These are phyloP conservation scores for Clavariopsis aquatica DNA, from an alignment of 495 filamentous ascomycete species.

Conservation along the genomic window DNA sequence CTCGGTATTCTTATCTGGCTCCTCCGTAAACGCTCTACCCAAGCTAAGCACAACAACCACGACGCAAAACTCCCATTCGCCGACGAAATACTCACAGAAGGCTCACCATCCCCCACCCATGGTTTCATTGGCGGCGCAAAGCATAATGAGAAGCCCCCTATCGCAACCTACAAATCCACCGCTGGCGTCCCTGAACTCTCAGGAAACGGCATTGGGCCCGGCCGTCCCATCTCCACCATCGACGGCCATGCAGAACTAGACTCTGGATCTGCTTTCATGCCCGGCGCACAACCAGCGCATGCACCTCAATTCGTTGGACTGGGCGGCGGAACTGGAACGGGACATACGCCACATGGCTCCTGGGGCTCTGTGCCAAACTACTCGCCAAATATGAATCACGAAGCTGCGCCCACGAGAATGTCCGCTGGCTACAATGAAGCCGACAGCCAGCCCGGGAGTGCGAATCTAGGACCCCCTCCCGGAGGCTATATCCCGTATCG, in stretches of 20 bases:
- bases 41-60: not conserved
- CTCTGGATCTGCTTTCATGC: slow-evolving; percentile 7
- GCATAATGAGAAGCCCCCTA: not conserved
- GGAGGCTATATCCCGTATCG: slow-evolving; percentile 32
- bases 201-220: slow-evolving; percentile 21
- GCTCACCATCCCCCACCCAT: not conserved
- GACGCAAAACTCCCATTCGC: slow-evolving; percentile 3
- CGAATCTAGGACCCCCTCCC: not conserved
- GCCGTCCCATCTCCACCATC: slow-evolving; percentile 21
- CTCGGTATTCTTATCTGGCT: slow-evolving; percentile 25
- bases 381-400: slow-evolving; percentile 18
- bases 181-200: slow-evolving; percentile 20
- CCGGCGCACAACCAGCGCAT: slow-evolving; percentile 2
- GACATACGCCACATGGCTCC: slow-evolving; percentile 19
- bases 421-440: not conserved
- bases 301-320: slow-evolving; percentile 25
- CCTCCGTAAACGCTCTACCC: slow-evolving; percentile 18
- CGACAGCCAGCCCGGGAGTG: not conserved
- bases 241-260: slow-evolving; percentile 24
- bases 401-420: not conserved
- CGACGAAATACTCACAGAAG: not conserved
- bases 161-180: not conserved
- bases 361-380: slow-evolving; percentile 32
- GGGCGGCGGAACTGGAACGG: slow-evolving; percentile 18
- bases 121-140: slow-evolving; percentile 31